Conservation (phyloP, 2,329 filamentous ascomycete genomes). For the Alternaria angustiovoidea region DNA sequence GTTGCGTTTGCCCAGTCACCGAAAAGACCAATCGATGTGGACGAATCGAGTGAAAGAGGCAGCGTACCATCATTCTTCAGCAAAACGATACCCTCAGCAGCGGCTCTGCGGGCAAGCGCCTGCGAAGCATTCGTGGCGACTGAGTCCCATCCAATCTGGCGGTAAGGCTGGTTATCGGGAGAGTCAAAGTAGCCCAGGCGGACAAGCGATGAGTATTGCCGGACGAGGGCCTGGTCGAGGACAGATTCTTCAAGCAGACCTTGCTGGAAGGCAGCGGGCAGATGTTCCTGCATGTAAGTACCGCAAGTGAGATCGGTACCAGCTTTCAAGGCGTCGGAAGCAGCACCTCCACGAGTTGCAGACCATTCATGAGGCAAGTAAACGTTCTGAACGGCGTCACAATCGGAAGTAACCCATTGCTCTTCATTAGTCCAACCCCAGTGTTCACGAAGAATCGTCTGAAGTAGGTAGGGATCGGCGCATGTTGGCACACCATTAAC, state of each 20-base stretch:
- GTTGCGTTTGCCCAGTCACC: constrained; percentile 66
- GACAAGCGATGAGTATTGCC: constrained; percentile 65
- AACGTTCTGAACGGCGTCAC: constrained; percentile 68
- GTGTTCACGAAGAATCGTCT: constrained; percentile 69
- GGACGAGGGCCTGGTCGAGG: constrained; percentile 60
- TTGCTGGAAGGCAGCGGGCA: constrained; percentile 29
- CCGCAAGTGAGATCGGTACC: constrained; percentile 38
- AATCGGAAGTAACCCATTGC: constrained; percentile 71
- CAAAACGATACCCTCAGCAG: constrained; percentile 59
- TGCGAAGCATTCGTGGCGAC: constrained; percentile 64
- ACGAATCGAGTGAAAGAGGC: constrained; percentile 52
- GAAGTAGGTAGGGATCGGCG: constrained; percentile 68
- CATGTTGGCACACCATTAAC: constrained; percentile 73
- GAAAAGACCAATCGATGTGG: constrained; percentile 63
- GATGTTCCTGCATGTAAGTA: constrained; percentile 33
- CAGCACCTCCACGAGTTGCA: constrained; percentile 35
- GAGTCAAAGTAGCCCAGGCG: constrained; percentile 59
- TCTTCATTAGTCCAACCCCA: constrained; percentile 70
- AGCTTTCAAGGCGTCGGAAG: constrained; percentile 36
- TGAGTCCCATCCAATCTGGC: constrained; percentile 30
- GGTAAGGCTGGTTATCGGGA: constrained; percentile 35
- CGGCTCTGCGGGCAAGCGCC: constrained; percentile 64
- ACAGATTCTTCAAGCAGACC: constrained; percentile 50
- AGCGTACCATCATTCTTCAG: constrained; percentile 62
- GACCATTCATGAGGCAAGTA: constrained; percentile 58